phyloP scores from a whole-genome alignment of 139 green algal genomes.

The Coelastrella sp. region DNA sequence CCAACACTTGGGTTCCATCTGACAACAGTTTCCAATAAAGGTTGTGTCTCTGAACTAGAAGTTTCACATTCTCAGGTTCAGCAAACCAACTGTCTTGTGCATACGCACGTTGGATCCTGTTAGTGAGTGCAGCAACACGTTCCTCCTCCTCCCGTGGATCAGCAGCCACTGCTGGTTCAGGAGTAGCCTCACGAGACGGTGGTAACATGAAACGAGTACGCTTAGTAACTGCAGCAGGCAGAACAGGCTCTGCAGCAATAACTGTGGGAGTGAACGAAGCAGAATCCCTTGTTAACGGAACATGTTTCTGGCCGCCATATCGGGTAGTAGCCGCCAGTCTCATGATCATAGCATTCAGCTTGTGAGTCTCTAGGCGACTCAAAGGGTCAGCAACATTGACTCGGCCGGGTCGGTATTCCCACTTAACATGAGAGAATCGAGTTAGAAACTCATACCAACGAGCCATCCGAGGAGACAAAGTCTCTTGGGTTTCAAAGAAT shows the following conservation, averaged over 20 bases:
- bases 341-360: not conserved
- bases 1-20: constrained; percentile 26
- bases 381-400: constrained; percentile 62
- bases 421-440: constrained; percentile 45
- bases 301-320: not conserved
- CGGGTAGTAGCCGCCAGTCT: not conserved
- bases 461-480: not conserved
- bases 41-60: constrained; percentile 2
- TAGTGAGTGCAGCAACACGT: not conserved
- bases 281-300: not conserved
- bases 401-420: constrained; percentile 56
- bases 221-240: too few species aligned
- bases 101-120: not conserved
- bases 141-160: not conserved
- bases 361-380: not conserved
- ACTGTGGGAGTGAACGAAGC: too few species aligned
- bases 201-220: too few species aligned
- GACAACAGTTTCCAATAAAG: constrained; percentile 12
- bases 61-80: not conserved
- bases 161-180: not conserved
- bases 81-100: constrained; percentile 5
- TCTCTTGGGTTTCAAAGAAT: constrained; percentile 45
- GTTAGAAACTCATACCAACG: constrained; percentile 48
- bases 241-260: too few species aligned
- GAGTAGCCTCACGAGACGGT: too few species aligned